phyloP scores from a whole-genome alignment of 345 rosid species.

The Sonneratia caseolaris region DNA sequence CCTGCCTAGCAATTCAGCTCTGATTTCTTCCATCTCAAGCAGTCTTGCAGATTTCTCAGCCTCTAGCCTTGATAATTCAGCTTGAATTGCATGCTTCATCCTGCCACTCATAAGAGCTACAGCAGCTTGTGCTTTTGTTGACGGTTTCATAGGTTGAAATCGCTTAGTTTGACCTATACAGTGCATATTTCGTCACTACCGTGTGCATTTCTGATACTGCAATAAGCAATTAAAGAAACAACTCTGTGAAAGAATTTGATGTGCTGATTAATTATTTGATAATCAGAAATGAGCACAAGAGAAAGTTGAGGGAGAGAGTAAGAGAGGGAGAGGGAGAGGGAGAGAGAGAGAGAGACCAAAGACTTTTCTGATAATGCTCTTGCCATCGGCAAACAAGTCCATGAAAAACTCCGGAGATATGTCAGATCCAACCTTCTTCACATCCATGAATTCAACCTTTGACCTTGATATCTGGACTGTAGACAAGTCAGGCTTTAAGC shows the following conservation, averaged over 20 bases:
- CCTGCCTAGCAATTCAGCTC: constrained; percentile 44
- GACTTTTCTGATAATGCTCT: constrained; percentile 69
- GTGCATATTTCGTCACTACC: not conserved
- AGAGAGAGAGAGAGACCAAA: constrained; percentile 48
- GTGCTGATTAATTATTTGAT: not conserved
- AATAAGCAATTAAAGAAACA: not conserved
- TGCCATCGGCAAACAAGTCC: constrained; percentile 61
- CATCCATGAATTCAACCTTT: constrained; percentile 67
- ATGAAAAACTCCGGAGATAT: constrained; percentile 51
- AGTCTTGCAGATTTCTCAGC: constrained; percentile 40
- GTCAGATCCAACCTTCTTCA: constrained; percentile 47
- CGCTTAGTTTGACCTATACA: constrained; percentile 69
- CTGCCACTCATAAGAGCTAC: constrained; percentile 72
- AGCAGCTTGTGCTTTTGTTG: constrained; percentile 75
- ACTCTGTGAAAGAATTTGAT: not conserved
- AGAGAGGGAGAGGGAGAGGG: constrained; percentile 20
- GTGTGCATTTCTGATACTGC: not conserved
- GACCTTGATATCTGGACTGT: constrained; percentile 95
- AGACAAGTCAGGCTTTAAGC: constrained; percentile 67
- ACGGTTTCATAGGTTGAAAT: constrained; percentile 71
- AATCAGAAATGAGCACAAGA: not conserved
- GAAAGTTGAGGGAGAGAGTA: not conserved
- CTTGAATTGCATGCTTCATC: constrained; percentile 46
- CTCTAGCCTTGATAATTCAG: constrained; percentile 58
- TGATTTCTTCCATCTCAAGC: constrained; percentile 54